Conservation (phyloP, 1,139 yeast genomes). For the Kodamaea sp. region DNA sequence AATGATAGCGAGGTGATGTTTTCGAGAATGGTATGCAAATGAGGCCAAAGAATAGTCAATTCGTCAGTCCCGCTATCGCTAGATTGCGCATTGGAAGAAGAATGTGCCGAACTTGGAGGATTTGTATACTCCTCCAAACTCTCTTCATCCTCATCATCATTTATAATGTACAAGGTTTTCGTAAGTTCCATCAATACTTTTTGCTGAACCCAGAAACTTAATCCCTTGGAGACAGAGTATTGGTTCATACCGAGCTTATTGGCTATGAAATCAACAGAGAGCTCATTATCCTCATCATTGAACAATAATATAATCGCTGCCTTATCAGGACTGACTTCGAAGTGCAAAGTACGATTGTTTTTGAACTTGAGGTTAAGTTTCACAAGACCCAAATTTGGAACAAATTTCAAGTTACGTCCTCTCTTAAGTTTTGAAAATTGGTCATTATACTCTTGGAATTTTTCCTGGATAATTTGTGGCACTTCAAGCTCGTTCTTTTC, state of each 20-base stretch:
- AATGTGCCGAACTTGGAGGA: not conserved
- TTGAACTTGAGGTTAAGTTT: slow-evolving; percentile 56
- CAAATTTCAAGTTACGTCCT: slow-evolving; percentile 60
- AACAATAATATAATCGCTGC: slow-evolving; percentile 66
- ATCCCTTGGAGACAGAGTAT: slow-evolving; percentile 38
- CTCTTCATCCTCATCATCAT: slow-evolving; percentile 18
- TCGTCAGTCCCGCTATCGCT: slow-evolving; percentile 1
- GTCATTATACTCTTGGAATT: slow-evolving; percentile 45
- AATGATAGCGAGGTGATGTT: slow-evolving; percentile 53
- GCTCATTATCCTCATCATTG: slow-evolving; percentile 32
- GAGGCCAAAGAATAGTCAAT: slow-evolving; percentile 30
- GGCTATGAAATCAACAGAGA: slow-evolving; percentile 29
- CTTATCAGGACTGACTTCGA: slow-evolving; percentile 66
- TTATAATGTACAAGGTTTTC: slow-evolving; percentile 28
- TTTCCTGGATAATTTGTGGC: slow-evolving; percentile 42
- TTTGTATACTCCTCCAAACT: slow-evolving; percentile 1
- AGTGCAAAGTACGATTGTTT: slow-evolving; percentile 34
- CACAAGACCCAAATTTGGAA: slow-evolving; percentile 66
- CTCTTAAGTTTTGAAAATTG: slow-evolving; percentile 45
- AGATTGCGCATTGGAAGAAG: slow-evolving; percentile 24
- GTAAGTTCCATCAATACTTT: slow-evolving; percentile 45
- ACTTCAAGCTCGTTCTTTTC: slow-evolving; percentile 42
- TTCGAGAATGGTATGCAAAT: slow-evolving; percentile 54
- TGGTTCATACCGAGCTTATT: slow-evolving; percentile 35
- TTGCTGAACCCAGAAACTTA: slow-evolving; percentile 59